Conservation (phyloP, 305 asterid species). For the Fraxinus baroniana region DNA sequence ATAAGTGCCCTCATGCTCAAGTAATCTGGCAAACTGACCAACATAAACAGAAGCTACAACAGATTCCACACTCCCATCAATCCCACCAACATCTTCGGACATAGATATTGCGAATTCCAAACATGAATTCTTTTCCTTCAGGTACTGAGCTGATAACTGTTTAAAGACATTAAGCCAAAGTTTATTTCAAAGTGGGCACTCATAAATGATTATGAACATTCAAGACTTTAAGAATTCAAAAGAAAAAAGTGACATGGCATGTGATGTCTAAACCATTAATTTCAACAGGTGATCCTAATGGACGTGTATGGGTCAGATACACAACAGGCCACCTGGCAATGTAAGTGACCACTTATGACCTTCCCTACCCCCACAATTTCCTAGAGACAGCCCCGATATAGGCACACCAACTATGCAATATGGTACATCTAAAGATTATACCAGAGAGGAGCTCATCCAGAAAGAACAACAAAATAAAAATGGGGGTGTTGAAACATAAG, state of each 20-base stretch:
- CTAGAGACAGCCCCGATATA: neutral
- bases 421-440: neutral
- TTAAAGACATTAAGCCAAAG: conserved; percentile 20
- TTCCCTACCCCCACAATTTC: neutral
- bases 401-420: neutral
- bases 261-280: neutral
- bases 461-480: neutral
- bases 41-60: conserved; percentile 69
- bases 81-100: conserved; percentile 58
- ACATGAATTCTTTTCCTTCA: conserved; percentile 70
- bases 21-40: conserved; percentile 85
- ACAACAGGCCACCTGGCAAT: neutral
- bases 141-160: conserved; percentile 87
- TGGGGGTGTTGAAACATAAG: neutral
- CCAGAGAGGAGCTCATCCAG: neutral
- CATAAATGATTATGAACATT: neutral
- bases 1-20: too few species aligned
- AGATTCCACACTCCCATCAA: conserved; percentile 70
- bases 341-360: neutral
- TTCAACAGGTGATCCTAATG: neutral
- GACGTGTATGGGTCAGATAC: neutral
- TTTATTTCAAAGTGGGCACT: conserved; percentile 12
- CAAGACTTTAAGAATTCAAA: conserved; percentile 17
- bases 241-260: neutral
- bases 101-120: conserved; percentile 78